These are phyloP conservation scores for Hypomontagnella submonticulosa DNA, from an alignment of 495 filamentous ascomycete genomes.

Conservation along the genomic window DNA sequence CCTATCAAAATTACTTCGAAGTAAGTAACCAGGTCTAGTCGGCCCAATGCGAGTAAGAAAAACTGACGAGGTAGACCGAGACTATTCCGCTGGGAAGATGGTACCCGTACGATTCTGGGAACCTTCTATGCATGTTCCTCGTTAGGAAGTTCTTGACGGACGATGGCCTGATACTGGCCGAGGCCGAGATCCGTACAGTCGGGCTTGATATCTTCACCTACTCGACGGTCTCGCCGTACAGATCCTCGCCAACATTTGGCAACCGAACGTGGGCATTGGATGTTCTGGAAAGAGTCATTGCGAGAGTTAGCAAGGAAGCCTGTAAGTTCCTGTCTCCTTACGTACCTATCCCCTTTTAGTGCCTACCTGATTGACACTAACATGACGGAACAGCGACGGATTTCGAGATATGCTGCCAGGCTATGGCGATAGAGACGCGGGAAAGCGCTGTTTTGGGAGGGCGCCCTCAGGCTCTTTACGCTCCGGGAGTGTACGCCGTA, in stretches of 20 bases:
- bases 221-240: neutral
- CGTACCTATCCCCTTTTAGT: neutral
- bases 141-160: neutral
- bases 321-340: slow-evolving; percentile 1
- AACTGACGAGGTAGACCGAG: neutral
- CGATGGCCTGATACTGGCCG: neutral
- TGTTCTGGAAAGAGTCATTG: neutral
- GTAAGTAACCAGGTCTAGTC: too few relatives aligned
- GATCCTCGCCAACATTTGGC: neutral
- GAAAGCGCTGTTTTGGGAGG: neutral
- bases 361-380: too few relatives aligned
- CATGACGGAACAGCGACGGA: neutral
- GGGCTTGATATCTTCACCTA: neutral
- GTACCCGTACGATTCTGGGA: neutral
- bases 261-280: slow-evolving; percentile 8
- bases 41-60: too few relatives aligned
- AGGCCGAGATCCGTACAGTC: neutral
- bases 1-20: too few relatives aligned
- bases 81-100: too few relatives aligned
- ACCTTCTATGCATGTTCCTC: slow-evolving; percentile 8
- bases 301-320: neutral
- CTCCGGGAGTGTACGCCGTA: too few relatives aligned
- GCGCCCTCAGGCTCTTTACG: too few relatives aligned
- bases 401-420: neutral
- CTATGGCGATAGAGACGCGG: neutral